Evolutionary conservation across 1,284 basidiomycete genomes (phyloP).

Genomic region (Singerocomus inundabilis): DNA sequence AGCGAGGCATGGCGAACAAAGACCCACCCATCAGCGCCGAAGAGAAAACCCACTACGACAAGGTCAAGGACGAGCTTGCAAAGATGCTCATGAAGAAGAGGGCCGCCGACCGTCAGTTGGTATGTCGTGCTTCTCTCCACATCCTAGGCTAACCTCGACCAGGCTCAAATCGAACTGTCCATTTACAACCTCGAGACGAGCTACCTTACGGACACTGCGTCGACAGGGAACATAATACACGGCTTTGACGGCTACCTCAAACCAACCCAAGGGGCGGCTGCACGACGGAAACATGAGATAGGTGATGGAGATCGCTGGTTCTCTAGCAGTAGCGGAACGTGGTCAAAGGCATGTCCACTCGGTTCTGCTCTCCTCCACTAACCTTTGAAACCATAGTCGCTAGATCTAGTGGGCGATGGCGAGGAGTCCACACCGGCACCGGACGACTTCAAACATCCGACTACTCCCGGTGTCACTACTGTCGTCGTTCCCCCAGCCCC

Average conservation of each 20-base stretch:
- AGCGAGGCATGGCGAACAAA: slow-evolving; percentile 31
- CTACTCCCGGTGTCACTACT: slow-evolving; percentile 66
- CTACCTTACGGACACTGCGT: slow-evolving; percentile 73
- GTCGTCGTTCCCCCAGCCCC: slow-evolving; percentile 72
- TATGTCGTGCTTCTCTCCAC: slow-evolving; percentile 34
- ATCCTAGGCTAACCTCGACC: neutral
- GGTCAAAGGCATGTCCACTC: slow-evolving; percentile 54
- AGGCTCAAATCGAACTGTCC: slow-evolving; percentile 71
- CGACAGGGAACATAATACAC: slow-evolving; percentile 79
- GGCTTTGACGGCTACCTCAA: slow-evolving; percentile 83
- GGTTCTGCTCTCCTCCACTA: neutral
- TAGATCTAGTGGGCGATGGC: slow-evolving; percentile 72
- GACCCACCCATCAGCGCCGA: slow-evolving; percentile 46
- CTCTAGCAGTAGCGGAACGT: slow-evolving; percentile 73
- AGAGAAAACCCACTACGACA: slow-evolving; percentile 66
- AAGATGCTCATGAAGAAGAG: slow-evolving; percentile 70
- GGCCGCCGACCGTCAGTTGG: slow-evolving; percentile 68
- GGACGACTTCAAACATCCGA: slow-evolving; percentile 58
- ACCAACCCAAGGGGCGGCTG: slow-evolving; percentile 55
- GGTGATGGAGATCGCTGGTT: slow-evolving; percentile 76
- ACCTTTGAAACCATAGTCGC: slow-evolving; percentile 44
- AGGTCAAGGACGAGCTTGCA: slow-evolving; percentile 67
- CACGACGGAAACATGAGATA: slow-evolving; percentile 67
- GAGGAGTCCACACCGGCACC: slow-evolving; percentile 58
- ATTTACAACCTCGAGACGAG: slow-evolving; percentile 71